Percentiles rank a stretch among this genome's conserved stretches.
phyloP scores from a whole-genome alignment of 2,329 filamentous ascomycete genomes.

The Arthrobotrys conoides region DNA sequence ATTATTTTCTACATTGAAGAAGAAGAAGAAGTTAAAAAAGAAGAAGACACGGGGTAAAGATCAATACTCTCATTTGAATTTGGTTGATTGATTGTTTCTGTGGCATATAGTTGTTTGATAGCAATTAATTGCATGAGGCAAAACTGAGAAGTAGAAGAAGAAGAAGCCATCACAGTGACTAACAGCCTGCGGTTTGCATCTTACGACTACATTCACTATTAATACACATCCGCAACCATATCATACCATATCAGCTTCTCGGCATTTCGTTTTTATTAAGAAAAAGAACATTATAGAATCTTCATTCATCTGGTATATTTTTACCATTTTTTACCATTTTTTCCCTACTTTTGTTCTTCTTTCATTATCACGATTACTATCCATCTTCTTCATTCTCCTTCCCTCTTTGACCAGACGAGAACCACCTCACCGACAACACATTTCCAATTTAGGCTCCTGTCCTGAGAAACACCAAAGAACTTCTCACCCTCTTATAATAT shows the following conservation, averaged over 20 bases:
- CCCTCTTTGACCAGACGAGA: conserved; percentile 27
- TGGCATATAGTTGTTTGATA: too few species aligned
- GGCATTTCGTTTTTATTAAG: background rate
- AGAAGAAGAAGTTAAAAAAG: too few species aligned
- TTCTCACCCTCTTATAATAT: background rate
- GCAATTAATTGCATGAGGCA: conserved; percentile 25
- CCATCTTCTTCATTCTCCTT: conserved; percentile 33
- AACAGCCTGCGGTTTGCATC: conserved; percentile 28
- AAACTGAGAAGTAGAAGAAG: background rate
- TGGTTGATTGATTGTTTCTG: conserved; percentile 10
- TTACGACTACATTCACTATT: conserved; percentile 44
- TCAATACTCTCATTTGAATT: conserved; percentile 34
- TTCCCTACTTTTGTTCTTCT: background rate
- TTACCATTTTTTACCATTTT: background rate
- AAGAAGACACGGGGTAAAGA: background rate
- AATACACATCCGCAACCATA: background rate
- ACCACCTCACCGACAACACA: conserved; percentile 35
- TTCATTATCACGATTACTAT: conserved; percentile 11
- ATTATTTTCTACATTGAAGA: background rate
- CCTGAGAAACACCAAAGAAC: conserved; percentile 19
- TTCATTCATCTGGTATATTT: background rate
- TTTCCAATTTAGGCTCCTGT: conserved; percentile 35
- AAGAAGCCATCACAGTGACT: background rate
- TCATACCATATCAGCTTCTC: background rate
- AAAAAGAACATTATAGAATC: background rate